Conservation (phyloP, 2,329 filamentous ascomycete genomes). For the Aphanocladium album region DNA sequence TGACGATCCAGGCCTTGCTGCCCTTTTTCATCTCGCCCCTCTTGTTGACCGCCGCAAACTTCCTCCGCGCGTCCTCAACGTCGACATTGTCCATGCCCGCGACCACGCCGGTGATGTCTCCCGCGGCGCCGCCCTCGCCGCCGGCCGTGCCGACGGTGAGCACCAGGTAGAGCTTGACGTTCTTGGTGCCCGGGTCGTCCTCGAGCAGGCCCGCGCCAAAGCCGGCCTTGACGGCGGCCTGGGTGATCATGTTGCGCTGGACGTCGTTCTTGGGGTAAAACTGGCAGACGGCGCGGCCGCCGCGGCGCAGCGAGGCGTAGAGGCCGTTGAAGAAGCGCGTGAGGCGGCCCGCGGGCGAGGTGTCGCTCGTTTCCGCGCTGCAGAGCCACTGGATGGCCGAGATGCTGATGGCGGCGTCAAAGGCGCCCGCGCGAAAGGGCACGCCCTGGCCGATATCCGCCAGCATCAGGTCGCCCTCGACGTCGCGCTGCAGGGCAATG, state of each 20-base stretch:
- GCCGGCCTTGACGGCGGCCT: constrained; percentile 84
- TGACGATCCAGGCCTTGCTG: constrained; percentile 75
- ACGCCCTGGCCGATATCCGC: constrained; percentile 95
- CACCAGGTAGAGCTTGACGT: constrained; percentile 91
- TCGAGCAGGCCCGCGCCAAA: constrained; percentile 94
- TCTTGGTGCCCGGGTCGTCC: constrained; percentile 95
- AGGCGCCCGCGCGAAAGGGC: constrained; percentile 84
- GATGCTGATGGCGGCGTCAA: constrained; percentile 93
- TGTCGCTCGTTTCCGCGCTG: constrained; percentile 86
- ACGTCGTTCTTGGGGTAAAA: constrained; percentile 96
- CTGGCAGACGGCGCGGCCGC: constrained; percentile 88
- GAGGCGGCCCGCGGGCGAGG: constrained; percentile 71
- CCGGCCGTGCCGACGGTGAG: constrained; percentile 72
- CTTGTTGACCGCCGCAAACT: constrained; percentile 41
- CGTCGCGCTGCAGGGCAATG: constrained; percentile 82
- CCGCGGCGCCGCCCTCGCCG: constrained; percentile 42
- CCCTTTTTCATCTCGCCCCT: constrained; percentile 63
- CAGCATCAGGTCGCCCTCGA: constrained; percentile 88
- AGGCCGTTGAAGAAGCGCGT: constrained; percentile 87
- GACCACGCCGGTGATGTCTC: constrained; percentile 88
- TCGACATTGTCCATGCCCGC: constrained; percentile 85
- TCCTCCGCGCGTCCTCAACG: constrained; percentile 64
- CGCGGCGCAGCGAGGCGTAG: constrained; percentile 76
- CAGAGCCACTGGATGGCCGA: constrained; percentile 98
- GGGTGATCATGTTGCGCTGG: constrained; percentile 87